Evolutionary conservation across 176 grass and related monocot genomes (phyloP).

Genomic region (Themeda triandra): DNA sequence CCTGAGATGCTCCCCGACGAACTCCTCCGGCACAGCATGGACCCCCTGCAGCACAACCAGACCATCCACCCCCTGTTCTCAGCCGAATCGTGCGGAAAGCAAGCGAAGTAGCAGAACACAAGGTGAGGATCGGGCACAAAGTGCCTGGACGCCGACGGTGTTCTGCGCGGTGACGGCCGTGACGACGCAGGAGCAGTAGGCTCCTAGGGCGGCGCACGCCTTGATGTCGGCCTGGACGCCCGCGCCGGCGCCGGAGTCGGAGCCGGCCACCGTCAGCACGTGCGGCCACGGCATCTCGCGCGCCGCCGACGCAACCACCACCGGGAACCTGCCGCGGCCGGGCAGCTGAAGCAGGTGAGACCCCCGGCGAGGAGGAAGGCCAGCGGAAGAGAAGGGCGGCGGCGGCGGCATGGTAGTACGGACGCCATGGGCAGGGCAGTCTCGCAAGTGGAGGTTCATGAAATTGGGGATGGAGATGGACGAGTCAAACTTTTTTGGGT

Average conservation of each 20-base stretch:
- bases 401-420: neutral
- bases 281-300: constrained; percentile 49
- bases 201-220: constrained; percentile 75
- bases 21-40: constrained; percentile 75
- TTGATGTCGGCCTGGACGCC: constrained; percentile 94
- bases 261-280: constrained; percentile 85
- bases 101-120: neutral
- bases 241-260: constrained; percentile 83
- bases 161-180: constrained; percentile 96
- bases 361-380: neutral
- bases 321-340: neutral
- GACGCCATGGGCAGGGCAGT: neutral
- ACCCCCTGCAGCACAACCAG: constrained; percentile 44
- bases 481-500: no score
- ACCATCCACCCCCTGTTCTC: neutral
- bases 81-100: neutral
- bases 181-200: constrained; percentile 85
- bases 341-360: neutral
- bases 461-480: no score
- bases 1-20: constrained; percentile 67
- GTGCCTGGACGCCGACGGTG: constrained; percentile 85
- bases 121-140: neutral
- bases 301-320: neutral
- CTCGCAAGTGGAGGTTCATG: no score
- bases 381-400: neutral